A percentile compares a stretch with the other conserved stretches of the same genome.
Conservation (phyloP, 208 protist species). For the Leishmania arabica region DNA sequence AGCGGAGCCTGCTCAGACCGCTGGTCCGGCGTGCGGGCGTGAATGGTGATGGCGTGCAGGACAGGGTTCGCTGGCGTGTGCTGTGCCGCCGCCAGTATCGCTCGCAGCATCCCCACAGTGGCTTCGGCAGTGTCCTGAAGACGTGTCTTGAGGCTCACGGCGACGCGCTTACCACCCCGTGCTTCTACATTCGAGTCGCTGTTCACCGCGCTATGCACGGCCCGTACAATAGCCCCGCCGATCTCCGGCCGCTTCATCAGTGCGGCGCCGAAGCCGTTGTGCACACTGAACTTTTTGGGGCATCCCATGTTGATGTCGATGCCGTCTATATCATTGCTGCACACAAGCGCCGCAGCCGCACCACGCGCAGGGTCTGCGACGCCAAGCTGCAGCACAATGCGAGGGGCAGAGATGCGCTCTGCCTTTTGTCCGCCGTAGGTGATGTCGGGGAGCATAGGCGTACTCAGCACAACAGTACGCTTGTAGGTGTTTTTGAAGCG, state of each 20-base stretch:
- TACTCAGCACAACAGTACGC: conserved; percentile 60
- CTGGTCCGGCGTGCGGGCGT: conserved; percentile 75
- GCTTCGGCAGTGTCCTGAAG: conserved; percentile 47
- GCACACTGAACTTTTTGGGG: conserved; percentile 96
- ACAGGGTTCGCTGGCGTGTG: conserved; percentile 34
- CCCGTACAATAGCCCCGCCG: conserved; percentile 70
- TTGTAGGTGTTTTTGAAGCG: conserved; percentile 73
- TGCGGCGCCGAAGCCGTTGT: conserved; percentile 96
- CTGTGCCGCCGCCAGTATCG: conserved; percentile 51
- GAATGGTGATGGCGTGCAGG: conserved; percentile 85
- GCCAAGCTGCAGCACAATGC: conserved; percentile 94
- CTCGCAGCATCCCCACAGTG: conserved; percentile 71
- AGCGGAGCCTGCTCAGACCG: conserved; percentile 56
- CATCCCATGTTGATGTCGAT: conserved; percentile 99
- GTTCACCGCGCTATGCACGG: conserved; percentile 58
- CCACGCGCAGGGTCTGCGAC: conserved; percentile 72
- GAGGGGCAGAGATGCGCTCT: conserved; percentile 15
- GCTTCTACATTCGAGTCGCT: conserved; percentile 14
- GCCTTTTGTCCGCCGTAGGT: neutral
- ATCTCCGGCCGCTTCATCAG: conserved; percentile 78
- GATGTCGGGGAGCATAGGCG: neutral
- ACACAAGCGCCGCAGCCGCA: conserved; percentile 81
- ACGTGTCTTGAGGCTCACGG: conserved; percentile 84
- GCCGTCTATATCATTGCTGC: conserved; percentile 93
- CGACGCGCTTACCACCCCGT: conserved; percentile 34